Percentiles rank a stretch among this genome's conserved stretches.
Evolutionary conservation across 1,284 basidiomycete genomes (phyloP).

Genomic region (Tetrapyrgos nigripes): DNA sequence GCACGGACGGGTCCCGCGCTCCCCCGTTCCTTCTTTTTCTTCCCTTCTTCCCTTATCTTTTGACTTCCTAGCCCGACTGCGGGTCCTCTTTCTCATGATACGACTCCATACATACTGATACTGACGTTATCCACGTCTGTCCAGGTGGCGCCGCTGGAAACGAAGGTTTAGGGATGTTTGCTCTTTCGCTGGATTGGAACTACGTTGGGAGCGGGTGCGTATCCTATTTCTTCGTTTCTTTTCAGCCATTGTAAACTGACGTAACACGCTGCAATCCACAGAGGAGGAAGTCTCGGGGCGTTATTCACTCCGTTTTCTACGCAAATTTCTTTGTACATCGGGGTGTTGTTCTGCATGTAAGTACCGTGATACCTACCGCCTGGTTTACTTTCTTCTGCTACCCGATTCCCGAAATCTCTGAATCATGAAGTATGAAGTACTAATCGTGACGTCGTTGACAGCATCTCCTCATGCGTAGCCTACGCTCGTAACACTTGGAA

Average conservation of each 20-base stretch:
- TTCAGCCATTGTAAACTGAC: background rate
- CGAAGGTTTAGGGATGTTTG: conserved; percentile 56
- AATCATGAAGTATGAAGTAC: background rate
- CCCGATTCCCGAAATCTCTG: too few species aligned
- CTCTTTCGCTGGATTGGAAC: conserved; percentile 53
- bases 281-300: conserved; percentile 5
- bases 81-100: background rate
- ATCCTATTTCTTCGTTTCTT: too few species aligned
- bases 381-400: too few species aligned
- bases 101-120: too few species aligned
- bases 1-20: too few species aligned
- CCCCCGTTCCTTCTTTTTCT: too few species aligned
- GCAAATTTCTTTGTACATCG: conserved; percentile 45
- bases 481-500: conserved; percentile 47
- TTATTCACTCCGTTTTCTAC: conserved; percentile 52
- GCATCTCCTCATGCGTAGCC: conserved; percentile 44
- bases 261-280: background rate
- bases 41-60: too few species aligned
- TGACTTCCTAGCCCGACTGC: too few species aligned
- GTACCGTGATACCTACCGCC: too few species aligned
- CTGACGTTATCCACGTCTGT: background rate
- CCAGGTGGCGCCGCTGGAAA: conserved; percentile 50
- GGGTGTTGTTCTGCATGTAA: conserved; percentile 47
- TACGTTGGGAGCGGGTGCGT: conserved; percentile 15
- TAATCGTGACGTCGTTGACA: conserved; percentile 16